Evolutionary conservation across 768 basidiomycete species (phyloP).

Genomic region (Leccinum obscurum): DNA sequence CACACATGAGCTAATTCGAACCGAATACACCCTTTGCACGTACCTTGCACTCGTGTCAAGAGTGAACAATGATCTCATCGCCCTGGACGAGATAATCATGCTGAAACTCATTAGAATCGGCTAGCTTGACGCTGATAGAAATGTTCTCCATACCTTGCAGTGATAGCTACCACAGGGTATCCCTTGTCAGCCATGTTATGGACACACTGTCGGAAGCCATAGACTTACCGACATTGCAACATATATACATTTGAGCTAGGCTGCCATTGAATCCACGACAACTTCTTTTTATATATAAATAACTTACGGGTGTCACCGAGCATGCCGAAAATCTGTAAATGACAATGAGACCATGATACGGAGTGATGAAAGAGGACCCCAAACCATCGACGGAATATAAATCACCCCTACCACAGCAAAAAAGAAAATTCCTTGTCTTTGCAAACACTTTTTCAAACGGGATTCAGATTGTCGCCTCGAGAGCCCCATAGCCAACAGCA

Average conservation of each 20-base stretch:
- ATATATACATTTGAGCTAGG: background rate
- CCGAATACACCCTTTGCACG: background rate
- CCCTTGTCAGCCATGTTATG: background rate
- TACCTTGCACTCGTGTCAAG: constrained; percentile 2
- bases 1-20: background rate
- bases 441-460: constrained; percentile 15
- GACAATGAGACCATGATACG: background rate
- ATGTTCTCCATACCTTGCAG: constrained; percentile 7
- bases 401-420: constrained; percentile 11
- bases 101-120: constrained; percentile 7
- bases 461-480: constrained; percentile 9
- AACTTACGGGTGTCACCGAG: background rate
- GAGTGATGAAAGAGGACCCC: background rate
- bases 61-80: constrained; percentile 10
- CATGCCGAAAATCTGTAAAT: background rate
- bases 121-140: background rate
- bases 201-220: background rate
- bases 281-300: background rate
- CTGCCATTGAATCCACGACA: background rate
- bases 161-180: constrained; percentile 4
- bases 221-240: constrained; percentile 5
- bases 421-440: constrained; percentile 20
- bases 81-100: constrained; percentile 13
- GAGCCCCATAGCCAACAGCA: constrained; percentile 18
- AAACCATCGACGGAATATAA: constrained; percentile 18